A percentile compares a stretch with the other conserved stretches of the same genome.
Evolutionary conservation across 2,329 filamentous ascomycete genomes (phyloP).

Genomic region (Penicillium sp.): DNA sequence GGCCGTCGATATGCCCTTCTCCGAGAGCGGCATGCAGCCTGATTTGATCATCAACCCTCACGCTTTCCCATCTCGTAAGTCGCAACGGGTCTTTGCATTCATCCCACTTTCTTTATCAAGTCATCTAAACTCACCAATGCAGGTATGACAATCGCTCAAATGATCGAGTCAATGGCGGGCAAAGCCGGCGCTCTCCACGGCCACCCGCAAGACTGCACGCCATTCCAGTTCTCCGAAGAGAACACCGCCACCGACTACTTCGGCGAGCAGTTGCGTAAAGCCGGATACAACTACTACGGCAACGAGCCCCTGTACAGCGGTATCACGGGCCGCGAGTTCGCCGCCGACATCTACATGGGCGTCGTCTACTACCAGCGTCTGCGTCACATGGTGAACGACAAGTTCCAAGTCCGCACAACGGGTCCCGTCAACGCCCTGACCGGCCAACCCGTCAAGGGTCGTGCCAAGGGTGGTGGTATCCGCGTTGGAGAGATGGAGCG

Average conservation of each 20-base stretch:
- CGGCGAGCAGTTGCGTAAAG: slow-evolving; percentile 90
- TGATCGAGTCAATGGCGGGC: slow-evolving; percentile 93
- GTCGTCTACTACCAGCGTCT: slow-evolving; percentile 98
- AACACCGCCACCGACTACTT: slow-evolving; percentile 94
- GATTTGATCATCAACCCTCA: slow-evolving; percentile 99
- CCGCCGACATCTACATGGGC: slow-evolving; percentile 93
- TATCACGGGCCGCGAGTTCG: slow-evolving; percentile 91
- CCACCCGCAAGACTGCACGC: slow-evolving; percentile 92
- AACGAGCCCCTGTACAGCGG: slow-evolving; percentile 99
- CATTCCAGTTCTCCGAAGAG: slow-evolving; percentile 91
- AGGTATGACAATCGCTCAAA: slow-evolving; percentile 98
- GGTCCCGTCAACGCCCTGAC: slow-evolving; percentile 88
- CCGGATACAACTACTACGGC: slow-evolving; percentile 96
- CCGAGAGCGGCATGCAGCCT: slow-evolving; percentile 92
- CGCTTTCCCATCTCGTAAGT: slow-evolving; percentile 86
- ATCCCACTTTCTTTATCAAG: background rate
- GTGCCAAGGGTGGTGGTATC: slow-evolving; percentile 96
- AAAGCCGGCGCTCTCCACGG: slow-evolving; percentile 94
- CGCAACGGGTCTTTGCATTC: background rate
- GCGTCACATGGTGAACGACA: slow-evolving; percentile 99
- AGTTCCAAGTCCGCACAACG: slow-evolving; percentile 96
- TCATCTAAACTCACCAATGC: slow-evolving; percentile 8
- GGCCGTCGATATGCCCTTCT: slow-evolving; percentile 90
- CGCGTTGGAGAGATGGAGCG: slow-evolving; percentile 99
- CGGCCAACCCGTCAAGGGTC: slow-evolving; percentile 94